Conservation (phyloP, 345 rosid species). For the Eucalyptus caleyi region DNA sequence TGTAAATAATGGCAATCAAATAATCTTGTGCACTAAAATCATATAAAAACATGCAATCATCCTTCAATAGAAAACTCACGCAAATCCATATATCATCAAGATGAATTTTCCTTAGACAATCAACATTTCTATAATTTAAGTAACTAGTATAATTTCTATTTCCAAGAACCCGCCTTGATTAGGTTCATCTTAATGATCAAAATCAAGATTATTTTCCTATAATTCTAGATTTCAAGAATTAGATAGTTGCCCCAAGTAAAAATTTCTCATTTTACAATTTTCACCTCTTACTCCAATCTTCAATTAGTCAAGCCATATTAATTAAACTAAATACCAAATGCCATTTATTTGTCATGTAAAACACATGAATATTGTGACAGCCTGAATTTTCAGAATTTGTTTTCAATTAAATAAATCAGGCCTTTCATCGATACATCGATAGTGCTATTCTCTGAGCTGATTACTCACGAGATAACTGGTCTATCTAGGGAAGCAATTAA, state of each 20-base stretch:
- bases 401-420: too few relatives aligned
- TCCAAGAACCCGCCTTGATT: background rate
- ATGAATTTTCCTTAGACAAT: background rate
- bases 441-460: too few relatives aligned
- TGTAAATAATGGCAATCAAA: background rate
- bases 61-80: background rate
- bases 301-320: background rate
- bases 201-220: background rate
- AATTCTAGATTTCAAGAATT: background rate
- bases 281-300: background rate
- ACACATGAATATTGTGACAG: background rate
- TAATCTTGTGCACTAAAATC: background rate
- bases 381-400: too few relatives aligned
- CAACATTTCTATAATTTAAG: background rate
- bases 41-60: background rate
- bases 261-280: background rate
- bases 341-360: background rate
- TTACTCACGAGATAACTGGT: too few relatives aligned
- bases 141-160: background rate
- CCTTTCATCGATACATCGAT: fast-evolving
- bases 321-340: background rate
- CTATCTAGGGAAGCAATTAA: too few relatives aligned
- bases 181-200: background rate
- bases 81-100: background rate
- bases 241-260: background rate